Conservation (phyloP, 345 rosid species). For the Lepidium sativum region DNA sequence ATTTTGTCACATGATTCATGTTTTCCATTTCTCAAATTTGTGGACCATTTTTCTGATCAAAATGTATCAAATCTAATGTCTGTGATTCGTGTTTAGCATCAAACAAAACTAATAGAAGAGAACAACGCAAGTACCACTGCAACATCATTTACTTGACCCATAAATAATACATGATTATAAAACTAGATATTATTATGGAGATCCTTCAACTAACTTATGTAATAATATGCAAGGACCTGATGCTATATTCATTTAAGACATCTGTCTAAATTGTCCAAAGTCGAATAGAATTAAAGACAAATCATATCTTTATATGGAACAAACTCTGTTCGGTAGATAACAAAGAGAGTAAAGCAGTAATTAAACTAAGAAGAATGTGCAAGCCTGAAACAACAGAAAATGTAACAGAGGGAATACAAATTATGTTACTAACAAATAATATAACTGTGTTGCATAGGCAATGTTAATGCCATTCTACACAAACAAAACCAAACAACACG, state of each 20-base stretch:
- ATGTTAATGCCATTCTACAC: slow-evolving; percentile 15
- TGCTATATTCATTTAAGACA: too few species aligned
- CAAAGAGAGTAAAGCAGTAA: background rate
- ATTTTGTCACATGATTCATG: slow-evolving; percentile 1
- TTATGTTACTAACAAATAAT: background rate
- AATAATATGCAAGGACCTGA: too few species aligned
- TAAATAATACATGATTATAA: too few species aligned
- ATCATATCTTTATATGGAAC: background rate
- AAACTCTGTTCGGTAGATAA: background rate
- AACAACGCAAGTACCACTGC: too few species aligned
- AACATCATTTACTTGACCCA: too few species aligned
- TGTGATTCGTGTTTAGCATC: background rate
- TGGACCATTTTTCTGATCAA: slow-evolving; percentile 3
- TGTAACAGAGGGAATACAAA: background rate
- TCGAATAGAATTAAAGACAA: background rate
- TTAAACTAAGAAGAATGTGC: background rate
- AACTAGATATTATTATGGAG: too few species aligned
- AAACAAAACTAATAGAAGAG: background rate
- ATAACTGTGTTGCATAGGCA: slow-evolving; percentile 10
- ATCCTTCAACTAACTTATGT: too few species aligned
- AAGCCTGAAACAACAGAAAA: background rate
- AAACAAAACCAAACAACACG: slow-evolving; percentile 8
- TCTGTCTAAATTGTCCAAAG: background rate
- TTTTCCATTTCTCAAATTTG: background rate
- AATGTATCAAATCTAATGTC: slow-evolving; percentile 3